These are phyloP conservation scores for Athelia psychrophila DNA, from an alignment of 1,284 basidiomycete species.

Conservation along the genomic window DNA sequence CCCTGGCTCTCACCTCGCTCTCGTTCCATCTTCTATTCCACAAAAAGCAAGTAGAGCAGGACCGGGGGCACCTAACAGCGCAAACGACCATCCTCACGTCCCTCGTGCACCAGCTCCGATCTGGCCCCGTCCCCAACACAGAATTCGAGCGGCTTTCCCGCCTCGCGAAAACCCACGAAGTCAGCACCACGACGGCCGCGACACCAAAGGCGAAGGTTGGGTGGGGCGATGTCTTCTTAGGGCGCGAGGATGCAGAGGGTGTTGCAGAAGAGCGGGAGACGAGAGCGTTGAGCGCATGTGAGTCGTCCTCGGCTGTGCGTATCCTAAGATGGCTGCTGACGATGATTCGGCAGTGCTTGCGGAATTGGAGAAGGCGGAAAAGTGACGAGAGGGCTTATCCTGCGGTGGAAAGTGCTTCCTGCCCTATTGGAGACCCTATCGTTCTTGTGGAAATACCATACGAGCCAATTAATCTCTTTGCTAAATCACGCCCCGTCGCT, in stretches of 20 bases:
- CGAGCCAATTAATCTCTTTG: no score
- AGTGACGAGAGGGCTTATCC: no score
- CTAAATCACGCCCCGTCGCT: no score
- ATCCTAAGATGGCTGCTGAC: no score
- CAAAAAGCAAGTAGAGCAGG: slow-evolving; percentile 43
- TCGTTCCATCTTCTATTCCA: slow-evolving; percentile 59
- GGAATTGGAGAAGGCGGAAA: no score
- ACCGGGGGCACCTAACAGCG: slow-evolving; percentile 46
- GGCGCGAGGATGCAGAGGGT: slow-evolving; percentile 11
- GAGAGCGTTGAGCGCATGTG: slow-evolving; percentile 27
- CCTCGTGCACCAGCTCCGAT: slow-evolving; percentile 43
- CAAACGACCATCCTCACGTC: slow-evolving; percentile 60
- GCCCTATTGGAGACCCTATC: no score
- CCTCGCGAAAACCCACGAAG: slow-evolving; percentile 35
- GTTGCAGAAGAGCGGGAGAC: slow-evolving; percentile 21
- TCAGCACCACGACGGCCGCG: slow-evolving; percentile 14
- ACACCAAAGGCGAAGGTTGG: slow-evolving; percentile 21
- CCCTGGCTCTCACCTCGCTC: slow-evolving; percentile 57
- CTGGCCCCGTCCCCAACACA: slow-evolving; percentile 37
- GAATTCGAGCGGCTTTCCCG: slow-evolving; percentile 48
- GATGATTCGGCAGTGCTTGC: no score
- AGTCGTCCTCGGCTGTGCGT: slow-evolving; percentile 5
- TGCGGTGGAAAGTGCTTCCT: no score
- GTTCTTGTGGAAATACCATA: no score
- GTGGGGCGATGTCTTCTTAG: slow-evolving; percentile 7